phyloP scores from a whole-genome alignment of 176 grass and related monocot species.

The Carex kokanica region DNA sequence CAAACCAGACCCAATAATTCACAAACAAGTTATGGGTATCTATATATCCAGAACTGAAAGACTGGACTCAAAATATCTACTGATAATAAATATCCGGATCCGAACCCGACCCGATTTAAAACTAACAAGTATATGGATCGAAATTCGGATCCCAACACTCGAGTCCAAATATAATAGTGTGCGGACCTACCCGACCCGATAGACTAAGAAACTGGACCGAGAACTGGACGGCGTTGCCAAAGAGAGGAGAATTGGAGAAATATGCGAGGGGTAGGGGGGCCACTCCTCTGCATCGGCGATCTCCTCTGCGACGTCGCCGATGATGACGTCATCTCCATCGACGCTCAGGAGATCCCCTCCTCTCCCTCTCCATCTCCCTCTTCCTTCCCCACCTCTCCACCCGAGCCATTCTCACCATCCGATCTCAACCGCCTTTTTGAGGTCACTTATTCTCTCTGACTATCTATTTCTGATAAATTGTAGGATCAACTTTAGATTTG shows the following conservation, averaged over 20 bases:
- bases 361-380: too few species aligned
- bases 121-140: too few species aligned
- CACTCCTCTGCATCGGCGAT: slow-evolving; percentile 73
- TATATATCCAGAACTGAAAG: too few species aligned
- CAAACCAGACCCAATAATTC: too few species aligned
- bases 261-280: slow-evolving; percentile 83
- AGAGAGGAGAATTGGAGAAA: not conserved
- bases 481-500: not conserved
- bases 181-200: too few species aligned
- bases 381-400: not conserved
- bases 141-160: too few species aligned
- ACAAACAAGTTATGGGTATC: too few species aligned
- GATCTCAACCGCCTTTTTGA: slow-evolving; percentile 50
- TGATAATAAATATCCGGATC: too few species aligned
- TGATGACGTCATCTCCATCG: slow-evolving; percentile 34
- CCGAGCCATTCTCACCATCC: slow-evolving; percentile 33
- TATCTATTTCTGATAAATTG: not conserved
- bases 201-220: not conserved
- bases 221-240: not conserved
- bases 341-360: slow-evolving; percentile 2
- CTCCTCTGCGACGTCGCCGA: slow-evolving; percentile 68
- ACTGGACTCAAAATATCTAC: too few species aligned
- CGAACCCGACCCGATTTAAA: too few species aligned
- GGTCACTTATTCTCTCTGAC: slow-evolving; percentile 27
- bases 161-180: too few species aligned